Percentiles rank a stretch among this genome's conserved stretches.
These are phyloP conservation scores for Blastocystis sp. DNA, from an alignment of 352 stramenopile species.

Conservation along the genomic window DNA sequence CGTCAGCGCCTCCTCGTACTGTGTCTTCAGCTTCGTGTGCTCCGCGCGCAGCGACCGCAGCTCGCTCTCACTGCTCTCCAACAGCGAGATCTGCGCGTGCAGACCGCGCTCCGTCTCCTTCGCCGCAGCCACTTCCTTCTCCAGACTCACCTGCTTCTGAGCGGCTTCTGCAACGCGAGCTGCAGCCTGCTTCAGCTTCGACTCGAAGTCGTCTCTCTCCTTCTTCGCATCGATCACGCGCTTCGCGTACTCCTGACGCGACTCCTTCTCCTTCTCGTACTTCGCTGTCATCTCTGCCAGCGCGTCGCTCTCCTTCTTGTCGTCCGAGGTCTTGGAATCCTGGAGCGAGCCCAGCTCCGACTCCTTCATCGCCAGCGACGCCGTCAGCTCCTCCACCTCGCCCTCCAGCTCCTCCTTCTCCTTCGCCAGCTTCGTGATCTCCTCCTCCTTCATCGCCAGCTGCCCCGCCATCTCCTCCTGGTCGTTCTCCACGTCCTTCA, in stretches of 20 bases:
- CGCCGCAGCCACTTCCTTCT: background rate
- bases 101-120: background rate
- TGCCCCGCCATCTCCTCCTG: background rate
- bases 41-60: background rate
- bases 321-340: background rate
- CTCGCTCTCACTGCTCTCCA: background rate
- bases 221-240: background rate
- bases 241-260: conserved; percentile 2
- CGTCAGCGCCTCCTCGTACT: background rate
- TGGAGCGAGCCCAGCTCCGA: background rate
- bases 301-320: background rate
- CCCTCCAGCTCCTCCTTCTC: background rate
- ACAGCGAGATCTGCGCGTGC: background rate
- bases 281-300: background rate
- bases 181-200: background rate
- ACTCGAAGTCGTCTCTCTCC: background rate
- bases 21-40: background rate
- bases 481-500: background rate
- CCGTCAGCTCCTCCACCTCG: background rate
- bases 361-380: background rate
- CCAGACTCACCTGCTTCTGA: background rate
- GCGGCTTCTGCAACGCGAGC: background rate
- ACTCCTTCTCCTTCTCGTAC: background rate
- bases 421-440: background rate
- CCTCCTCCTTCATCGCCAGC: background rate